Percentiles rank a stretch among this genome's conserved stretches.
Conservation (phyloP, 2,329 filamentous ascomycete genomes). For the Ophiostoma angusticollis region DNA sequence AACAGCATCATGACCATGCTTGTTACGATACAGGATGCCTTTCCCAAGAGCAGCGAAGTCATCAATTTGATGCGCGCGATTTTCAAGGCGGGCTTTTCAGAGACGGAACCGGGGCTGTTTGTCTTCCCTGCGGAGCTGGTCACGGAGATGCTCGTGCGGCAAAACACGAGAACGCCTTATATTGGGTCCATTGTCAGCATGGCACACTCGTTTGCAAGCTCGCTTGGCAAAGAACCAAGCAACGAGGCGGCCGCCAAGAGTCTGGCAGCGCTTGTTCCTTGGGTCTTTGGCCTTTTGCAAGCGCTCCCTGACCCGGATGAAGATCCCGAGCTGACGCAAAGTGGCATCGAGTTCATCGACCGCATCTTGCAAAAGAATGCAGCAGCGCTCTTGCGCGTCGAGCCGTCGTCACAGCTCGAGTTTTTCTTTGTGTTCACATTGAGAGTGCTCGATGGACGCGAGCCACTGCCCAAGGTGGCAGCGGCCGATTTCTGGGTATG, state of each 20-base stretch:
- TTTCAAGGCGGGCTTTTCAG: slow-evolving; percentile 61
- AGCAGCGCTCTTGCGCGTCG: slow-evolving; percentile 45
- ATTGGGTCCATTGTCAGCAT: slow-evolving; percentile 58
- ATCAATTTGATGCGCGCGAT: slow-evolving; percentile 60
- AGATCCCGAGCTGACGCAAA: slow-evolving; percentile 61
- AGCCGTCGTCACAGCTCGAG: slow-evolving; percentile 44
- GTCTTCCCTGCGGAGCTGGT: slow-evolving; percentile 56
- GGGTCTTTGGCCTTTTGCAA: slow-evolving; percentile 50
- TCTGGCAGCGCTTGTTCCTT: slow-evolving; percentile 41
- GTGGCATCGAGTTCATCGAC: slow-evolving; percentile 59
- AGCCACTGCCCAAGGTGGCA: slow-evolving; percentile 62
- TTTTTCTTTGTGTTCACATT: slow-evolving; percentile 61
- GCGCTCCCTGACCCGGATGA: slow-evolving; percentile 48
- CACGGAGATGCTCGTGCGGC: slow-evolving; percentile 51
- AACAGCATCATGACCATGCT: slow-evolving; percentile 34
- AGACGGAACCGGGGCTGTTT: slow-evolving; percentile 62
- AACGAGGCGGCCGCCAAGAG: slow-evolving; percentile 31
- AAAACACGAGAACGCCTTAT: slow-evolving; percentile 47
- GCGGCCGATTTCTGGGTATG: slow-evolving; percentile 65
- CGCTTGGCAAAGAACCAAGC: slow-evolving; percentile 34
- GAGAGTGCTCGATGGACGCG: slow-evolving; percentile 54
- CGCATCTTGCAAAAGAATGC: slow-evolving; percentile 49
- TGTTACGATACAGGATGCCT: slow-evolving; percentile 34
- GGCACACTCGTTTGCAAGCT: slow-evolving; percentile 56
- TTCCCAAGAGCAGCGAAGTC: slow-evolving; percentile 51